A percentile compares a stretch with the other conserved stretches of the same genome.
Conservation (phyloP, 225 moss, liverwort and hornwort genomes). For the Physcomitrium patens region DNA sequence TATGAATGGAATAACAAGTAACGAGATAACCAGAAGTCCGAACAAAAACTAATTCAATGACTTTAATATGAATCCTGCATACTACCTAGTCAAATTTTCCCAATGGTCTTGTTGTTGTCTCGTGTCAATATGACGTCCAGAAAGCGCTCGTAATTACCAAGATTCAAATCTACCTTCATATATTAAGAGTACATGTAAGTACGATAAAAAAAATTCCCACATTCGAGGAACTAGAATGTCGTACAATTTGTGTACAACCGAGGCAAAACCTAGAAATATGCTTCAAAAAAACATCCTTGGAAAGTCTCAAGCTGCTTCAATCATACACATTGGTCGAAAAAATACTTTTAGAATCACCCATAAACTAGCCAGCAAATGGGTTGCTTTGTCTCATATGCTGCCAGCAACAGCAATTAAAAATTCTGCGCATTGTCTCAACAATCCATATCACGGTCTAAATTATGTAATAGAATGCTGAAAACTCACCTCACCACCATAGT, state of each 20-base stretch:
- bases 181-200: background rate
- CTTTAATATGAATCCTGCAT: background rate
- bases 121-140: slow-evolving; percentile 70
- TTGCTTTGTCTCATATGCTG: background rate
- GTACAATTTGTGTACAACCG: background rate
- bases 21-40: too few relatives aligned
- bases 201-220: slow-evolving; percentile 10
- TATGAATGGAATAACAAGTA: background rate
- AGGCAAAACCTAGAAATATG: background rate
- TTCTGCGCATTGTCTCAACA: background rate
- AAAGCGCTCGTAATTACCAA: slow-evolving; percentile 85
- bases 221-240: slow-evolving; percentile 3
- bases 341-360: background rate
- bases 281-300: background rate
- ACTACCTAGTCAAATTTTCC: slow-evolving; percentile 69
- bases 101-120: slow-evolving; percentile 80
- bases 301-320: background rate
- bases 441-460: background rate
- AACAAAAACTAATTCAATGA: background rate
- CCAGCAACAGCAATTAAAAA: background rate
- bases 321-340: background rate
- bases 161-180: slow-evolving; percentile 73
- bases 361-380: background rate
- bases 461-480: background rate
- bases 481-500: slow-evolving; percentile 83